These are phyloP conservation scores for Coemansia biformis DNA, from an alignment of 192 early-diverging fungal genomes.

Conservation along the genomic window DNA sequence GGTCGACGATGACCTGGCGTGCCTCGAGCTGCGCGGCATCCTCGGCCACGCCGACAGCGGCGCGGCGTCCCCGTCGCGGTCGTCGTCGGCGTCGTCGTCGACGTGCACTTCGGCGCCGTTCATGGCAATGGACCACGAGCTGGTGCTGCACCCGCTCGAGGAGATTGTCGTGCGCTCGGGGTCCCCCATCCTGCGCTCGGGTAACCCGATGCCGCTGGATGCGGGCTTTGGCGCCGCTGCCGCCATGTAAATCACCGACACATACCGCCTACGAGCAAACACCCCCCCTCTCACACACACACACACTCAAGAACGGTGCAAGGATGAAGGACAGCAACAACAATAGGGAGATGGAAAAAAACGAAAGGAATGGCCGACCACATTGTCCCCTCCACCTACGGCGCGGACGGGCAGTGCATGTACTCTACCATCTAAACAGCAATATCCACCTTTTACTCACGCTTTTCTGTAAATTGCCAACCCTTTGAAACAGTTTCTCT, in stretches of 20 bases:
- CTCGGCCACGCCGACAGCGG: slow-evolving; percentile 17
- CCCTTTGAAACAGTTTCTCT: no score
- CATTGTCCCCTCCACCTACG: no score
- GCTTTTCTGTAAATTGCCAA: neutral
- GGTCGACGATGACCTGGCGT: slow-evolving; percentile 35
- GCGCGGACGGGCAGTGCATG: no score
- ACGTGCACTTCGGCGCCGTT: neutral
- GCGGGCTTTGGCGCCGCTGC: slow-evolving; percentile 28
- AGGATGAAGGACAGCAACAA: no score
- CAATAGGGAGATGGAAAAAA: no score
- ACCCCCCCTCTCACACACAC: no score
- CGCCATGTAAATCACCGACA: slow-evolving; percentile 9
- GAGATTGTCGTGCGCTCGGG: slow-evolving; percentile 33
- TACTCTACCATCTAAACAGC: no score
- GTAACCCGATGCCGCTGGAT: slow-evolving; percentile 42
- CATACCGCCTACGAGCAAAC: neutral
- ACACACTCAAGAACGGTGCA: no score
- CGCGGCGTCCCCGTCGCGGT: slow-evolving; percentile 11
- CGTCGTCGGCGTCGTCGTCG: slow-evolving; percentile 28
- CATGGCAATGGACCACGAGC: slow-evolving; percentile 9
- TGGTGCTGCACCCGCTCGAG: slow-evolving; percentile 30
- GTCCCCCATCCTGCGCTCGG: slow-evolving; percentile 38
- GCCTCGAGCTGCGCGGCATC: slow-evolving; percentile 45
- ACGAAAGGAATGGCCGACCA: no score
- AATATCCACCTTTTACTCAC: neutral